A percentile compares a stretch with the other conserved stretches of the same genome.
Evolutionary conservation across 495 filamentous ascomycete species (phyloP).

Genomic region (Aspergillus ostianus): DNA sequence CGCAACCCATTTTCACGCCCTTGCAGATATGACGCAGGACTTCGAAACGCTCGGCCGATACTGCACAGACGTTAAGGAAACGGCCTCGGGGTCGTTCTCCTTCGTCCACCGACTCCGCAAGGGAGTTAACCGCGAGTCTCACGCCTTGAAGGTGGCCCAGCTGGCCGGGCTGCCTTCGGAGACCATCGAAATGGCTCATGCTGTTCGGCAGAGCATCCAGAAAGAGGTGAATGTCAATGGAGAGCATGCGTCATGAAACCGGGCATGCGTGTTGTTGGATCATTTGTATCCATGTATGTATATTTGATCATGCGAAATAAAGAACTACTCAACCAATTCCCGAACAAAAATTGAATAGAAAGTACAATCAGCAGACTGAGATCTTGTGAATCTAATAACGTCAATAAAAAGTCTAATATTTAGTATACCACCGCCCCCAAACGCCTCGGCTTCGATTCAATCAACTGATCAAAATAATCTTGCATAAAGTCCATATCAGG

Average conservation of each 20-base stretch:
- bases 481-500: no score
- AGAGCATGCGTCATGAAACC: neutral
- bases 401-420: no score
- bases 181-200: conserved; percentile 54
- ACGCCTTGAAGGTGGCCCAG: conserved; percentile 88
- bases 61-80: conserved; percentile 87
- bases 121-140: conserved; percentile 82
- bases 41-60: conserved; percentile 71
- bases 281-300: neutral
- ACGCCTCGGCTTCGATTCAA: no score
- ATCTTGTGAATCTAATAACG: no score
- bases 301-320: no score
- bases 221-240: no score
- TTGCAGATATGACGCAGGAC: conserved; percentile 72
- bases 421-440: no score
- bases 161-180: conserved; percentile 72
- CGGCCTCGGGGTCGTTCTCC: conserved; percentile 61
- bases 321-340: no score
- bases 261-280: neutral
- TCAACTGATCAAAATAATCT: no score
- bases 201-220: conserved; percentile 18
- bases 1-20: conserved; percentile 88
- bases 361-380: no score
- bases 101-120: conserved; percentile 78
- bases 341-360: no score